Conservation (phyloP, 208 protist species). For the Trypanosoma rangeli region DNA sequence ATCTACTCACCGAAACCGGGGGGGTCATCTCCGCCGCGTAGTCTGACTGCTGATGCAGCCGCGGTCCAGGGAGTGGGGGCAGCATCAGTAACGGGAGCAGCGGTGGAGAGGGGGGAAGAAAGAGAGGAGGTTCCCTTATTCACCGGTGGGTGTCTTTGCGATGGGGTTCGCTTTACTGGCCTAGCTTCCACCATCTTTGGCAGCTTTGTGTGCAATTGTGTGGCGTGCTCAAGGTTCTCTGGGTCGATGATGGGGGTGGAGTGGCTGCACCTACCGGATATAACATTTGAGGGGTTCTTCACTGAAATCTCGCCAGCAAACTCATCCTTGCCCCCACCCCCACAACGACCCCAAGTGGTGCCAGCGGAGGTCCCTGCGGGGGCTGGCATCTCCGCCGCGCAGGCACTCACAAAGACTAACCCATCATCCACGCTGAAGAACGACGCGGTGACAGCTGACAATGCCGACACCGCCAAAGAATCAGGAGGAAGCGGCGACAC, state of each 20-base stretch:
- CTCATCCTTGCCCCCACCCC: neutral
- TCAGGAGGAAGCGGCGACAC: neutral
- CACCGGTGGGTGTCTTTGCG: conserved; percentile 60
- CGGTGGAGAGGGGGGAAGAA: neutral
- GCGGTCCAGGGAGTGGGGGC: neutral
- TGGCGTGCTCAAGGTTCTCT: conserved; percentile 49
- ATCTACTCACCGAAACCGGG: neutral
- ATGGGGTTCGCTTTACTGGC: conserved; percentile 28
- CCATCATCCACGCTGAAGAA: conserved; percentile 5
- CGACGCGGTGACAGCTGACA: neutral
- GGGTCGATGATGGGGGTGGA: conserved; percentile 55
- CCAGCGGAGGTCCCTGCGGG: neutral
- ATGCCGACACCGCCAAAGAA: conserved; percentile 3
- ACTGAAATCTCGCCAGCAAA: neutral
- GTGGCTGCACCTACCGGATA: conserved; percentile 77
- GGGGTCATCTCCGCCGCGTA: neutral
- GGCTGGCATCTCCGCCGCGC: conserved; percentile 11
- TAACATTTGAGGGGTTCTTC: conserved; percentile 22
- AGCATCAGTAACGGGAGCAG: neutral
- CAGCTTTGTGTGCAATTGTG: conserved; percentile 71
- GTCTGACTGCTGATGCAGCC: neutral
- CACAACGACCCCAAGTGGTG: neutral
- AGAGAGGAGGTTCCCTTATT: conserved; percentile 34
- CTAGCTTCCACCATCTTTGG: conserved; percentile 72
- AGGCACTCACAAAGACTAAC: conserved; percentile 2